A percentile compares a stretch with the other conserved stretches of the same genome.
Evolutionary conservation across 2,329 filamentous ascomycete genomes (phyloP).

Genomic region (Aspergillus oerlinghausenensis): DNA sequence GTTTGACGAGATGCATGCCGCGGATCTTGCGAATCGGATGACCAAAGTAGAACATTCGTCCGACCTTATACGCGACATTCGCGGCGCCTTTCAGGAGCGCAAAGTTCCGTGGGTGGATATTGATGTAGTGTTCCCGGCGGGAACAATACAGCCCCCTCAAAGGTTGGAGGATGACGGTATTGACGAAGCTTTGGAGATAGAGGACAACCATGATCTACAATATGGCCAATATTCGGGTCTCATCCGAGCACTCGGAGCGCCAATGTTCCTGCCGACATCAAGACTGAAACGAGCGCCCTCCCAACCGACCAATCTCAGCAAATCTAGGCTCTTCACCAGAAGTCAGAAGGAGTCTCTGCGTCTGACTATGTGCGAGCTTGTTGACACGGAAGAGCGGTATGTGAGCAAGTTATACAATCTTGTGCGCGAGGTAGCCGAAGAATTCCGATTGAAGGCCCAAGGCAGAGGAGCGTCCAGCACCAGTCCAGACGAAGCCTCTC

Average conservation of each 20-base stretch:
- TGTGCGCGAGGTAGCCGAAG: constrained; percentile 72
- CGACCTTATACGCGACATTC: constrained; percentile 68
- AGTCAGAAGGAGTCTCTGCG: constrained; percentile 80
- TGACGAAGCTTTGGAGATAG: constrained; percentile 49
- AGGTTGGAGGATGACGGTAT: constrained; percentile 60
- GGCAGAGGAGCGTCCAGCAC: constrained; percentile 56
- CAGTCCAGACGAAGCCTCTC: constrained; percentile 66
- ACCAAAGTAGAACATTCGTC: constrained; percentile 70
- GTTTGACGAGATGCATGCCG: constrained; percentile 89
- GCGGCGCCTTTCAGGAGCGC: constrained; percentile 73
- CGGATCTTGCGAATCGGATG: constrained; percentile 82
- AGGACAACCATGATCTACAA: constrained; percentile 42
- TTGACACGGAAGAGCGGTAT: constrained; percentile 92
- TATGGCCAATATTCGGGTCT: constrained; percentile 76
- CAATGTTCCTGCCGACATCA: constrained; percentile 81
- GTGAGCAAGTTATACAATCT: constrained; percentile 82
- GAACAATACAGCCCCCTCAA: constrained; percentile 63
- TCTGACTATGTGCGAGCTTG: constrained; percentile 82
- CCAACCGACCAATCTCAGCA: constrained; percentile 73
- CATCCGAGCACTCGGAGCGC: constrained; percentile 74
- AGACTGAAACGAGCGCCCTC: constrained; percentile 81
- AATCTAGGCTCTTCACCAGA: constrained; percentile 70
- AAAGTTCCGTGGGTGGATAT: constrained; percentile 80
- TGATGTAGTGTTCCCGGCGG: constrained; percentile 78
- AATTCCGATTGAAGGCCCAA: constrained; percentile 69